phyloP scores from a whole-genome alignment of 192 early-diverging fungal genomes.

The Coemansia sp. region DNA sequence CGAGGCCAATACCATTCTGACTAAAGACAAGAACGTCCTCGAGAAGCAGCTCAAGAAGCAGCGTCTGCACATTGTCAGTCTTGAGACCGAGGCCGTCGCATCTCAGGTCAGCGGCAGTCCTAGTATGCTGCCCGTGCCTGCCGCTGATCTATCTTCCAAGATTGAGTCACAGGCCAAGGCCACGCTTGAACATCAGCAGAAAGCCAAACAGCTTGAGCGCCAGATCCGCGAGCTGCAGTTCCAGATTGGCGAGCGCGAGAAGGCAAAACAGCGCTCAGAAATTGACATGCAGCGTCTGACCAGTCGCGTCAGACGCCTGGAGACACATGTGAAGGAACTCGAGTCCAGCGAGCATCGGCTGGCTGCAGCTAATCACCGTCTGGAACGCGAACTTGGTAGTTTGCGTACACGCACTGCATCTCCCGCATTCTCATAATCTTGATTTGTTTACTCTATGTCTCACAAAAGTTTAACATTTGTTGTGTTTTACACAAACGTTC shows the following conservation, averaged over 20 bases:
- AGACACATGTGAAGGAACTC: slow-evolving; percentile 46
- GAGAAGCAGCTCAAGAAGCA: slow-evolving; percentile 86
- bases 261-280: slow-evolving; percentile 72
- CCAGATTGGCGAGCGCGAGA: slow-evolving; percentile 79
- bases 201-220: slow-evolving; percentile 61
- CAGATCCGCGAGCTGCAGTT: slow-evolving; percentile 83
- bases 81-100: slow-evolving; percentile 68
- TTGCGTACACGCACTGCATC: slow-evolving; percentile 49
- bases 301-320: slow-evolving; percentile 54
- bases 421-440: slow-evolving; percentile 17
- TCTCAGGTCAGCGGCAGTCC: slow-evolving; percentile 58
- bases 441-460: slow-evolving; percentile 9
- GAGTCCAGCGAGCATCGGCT: slow-evolving; percentile 45
- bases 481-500: too few relatives aligned
- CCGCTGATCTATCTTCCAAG: slow-evolving; percentile 33
- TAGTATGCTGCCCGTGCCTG: slow-evolving; percentile 46
- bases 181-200: slow-evolving; percentile 48
- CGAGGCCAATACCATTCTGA: slow-evolving; percentile 68
- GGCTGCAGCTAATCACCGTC: slow-evolving; percentile 40
- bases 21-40: slow-evolving; percentile 73
- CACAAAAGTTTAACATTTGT: background rate
- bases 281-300: slow-evolving; percentile 64
- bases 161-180: slow-evolving; percentile 48
- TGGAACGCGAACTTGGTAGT: slow-evolving; percentile 50
- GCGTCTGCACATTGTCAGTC: slow-evolving; percentile 68